Conservation (phyloP, 768 basidiomycete genomes). For the Phaeolepiota aurea region DNA sequence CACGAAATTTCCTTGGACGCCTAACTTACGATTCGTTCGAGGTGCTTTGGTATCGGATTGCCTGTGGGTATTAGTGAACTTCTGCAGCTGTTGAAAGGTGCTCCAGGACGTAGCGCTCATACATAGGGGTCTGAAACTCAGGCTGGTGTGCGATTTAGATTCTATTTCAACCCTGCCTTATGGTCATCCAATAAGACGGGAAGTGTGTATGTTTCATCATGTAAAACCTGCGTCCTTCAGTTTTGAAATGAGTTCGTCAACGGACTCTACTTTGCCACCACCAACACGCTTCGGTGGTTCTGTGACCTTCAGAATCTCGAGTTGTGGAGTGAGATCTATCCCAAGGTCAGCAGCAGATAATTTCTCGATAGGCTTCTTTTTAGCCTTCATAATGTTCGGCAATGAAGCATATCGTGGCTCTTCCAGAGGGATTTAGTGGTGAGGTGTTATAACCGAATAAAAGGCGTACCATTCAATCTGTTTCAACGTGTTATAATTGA, state of each 20-base stretch:
- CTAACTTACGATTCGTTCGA: too few relatives aligned
- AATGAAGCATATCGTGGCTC: constrained; percentile 97
- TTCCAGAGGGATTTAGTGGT: constrained; percentile 23
- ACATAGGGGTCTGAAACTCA: too few relatives aligned
- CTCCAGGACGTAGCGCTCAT: too few relatives aligned
- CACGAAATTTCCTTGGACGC: too few relatives aligned
- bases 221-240: constrained; percentile 79
- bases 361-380: constrained; percentile 94
- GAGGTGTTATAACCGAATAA: too few relatives aligned
- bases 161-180: too few relatives aligned
- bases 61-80: too few relatives aligned
- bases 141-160: too few relatives aligned
- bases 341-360: constrained; percentile 71
- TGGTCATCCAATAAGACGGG: too few relatives aligned
- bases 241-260: constrained; percentile 85
- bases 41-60: too few relatives aligned
- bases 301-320: constrained; percentile 81
- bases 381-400: constrained; percentile 98
- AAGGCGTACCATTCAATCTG: constrained; percentile 63
- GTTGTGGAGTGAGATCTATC: constrained; percentile 71
- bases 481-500: constrained; percentile 2
- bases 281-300: constrained; percentile 90
- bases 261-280: constrained; percentile 84
- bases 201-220: too few relatives aligned
- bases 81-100: too few relatives aligned